Conservation (phyloP, 306 rosid genomes). For the Cucumis sativus region DNA sequence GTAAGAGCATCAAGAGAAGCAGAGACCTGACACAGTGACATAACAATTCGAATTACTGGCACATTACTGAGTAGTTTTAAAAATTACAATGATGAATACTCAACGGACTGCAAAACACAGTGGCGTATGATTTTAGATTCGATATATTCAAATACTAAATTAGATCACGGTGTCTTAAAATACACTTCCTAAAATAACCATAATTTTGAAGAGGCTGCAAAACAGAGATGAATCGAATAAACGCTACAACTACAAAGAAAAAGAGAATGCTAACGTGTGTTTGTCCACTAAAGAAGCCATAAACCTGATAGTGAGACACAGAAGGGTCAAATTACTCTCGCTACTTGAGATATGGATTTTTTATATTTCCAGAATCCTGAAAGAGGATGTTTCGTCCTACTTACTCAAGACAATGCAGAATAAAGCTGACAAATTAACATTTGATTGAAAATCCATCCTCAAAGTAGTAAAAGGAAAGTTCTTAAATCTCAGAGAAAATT, state of each 20-base stretch:
- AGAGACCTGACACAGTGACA: constrained; percentile 46
- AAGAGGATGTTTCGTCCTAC: neutral
- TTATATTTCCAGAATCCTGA: neutral
- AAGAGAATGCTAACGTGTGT: neutral
- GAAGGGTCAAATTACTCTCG: neutral
- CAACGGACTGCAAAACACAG: neutral
- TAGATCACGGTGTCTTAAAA: neutral
- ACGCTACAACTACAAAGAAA: neutral
- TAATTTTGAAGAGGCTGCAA: neutral
- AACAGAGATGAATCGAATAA: neutral
- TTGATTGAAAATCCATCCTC: neutral
- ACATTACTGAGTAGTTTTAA: neutral
- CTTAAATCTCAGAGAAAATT: neutral
- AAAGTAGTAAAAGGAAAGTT: neutral
- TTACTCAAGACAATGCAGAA: neutral
- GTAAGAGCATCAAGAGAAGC: constrained; percentile 84
- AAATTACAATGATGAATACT: neutral
- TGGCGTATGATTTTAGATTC: too few relatives aligned
- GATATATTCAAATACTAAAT: neutral
- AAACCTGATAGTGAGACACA: neutral
- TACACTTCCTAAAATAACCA: neutral
- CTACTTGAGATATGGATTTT: neutral
- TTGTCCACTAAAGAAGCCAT: neutral
- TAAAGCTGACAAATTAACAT: neutral
- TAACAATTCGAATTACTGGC: constrained; percentile 1